Base-by-base conservation (phyloP, 371 early-diverging fungal genomes). In the Parasitella parasitica region DNA sequence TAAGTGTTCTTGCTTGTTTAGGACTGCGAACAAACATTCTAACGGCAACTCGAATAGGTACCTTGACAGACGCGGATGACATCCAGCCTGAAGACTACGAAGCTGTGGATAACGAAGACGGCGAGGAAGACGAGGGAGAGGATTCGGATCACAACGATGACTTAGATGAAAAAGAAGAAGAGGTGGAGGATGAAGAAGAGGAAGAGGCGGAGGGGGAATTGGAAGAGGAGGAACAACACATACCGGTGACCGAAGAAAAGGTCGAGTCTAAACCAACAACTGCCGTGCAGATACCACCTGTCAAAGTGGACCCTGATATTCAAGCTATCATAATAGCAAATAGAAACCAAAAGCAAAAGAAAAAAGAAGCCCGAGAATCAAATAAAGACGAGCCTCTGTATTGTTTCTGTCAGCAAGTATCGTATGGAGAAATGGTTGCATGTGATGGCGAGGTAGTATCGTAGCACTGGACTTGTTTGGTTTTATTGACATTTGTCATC, bases 351-450 rank as follows among this genome's bases (percentile, higher is more conserved):
- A 69, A 70, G 36, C 53, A 68, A 48, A 75, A 75, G 58, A 68
- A 71, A 46, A 73, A 73, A 36, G 78, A 73, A 51, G 67, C 54
- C 13, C 41, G 69, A 51, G 77, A 74, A 46, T 62, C 63, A 4
- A 69, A 74, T 28, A 64, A 69, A 30, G 69, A 94, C 61, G 98
- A 97, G 69, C 96, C 95, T 20, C 79, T 87, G 0, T 98, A 98
- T 72, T 98, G 98, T 69, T 90, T 89, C 60, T 98, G 98, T 67
- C 85, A 91, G 48, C 94, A 96, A 72, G 95, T 98, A 6, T 95
- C 96, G n/a, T 97, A 85, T 73, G 98, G 98, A 12, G 94, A 95
- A 59, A 98, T 98, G 98, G 93, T 98, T 53, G 98, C 90, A 12
- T 97, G 98, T 64, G 98, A 97, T 73, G 91, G 93, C 46, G 91